Evolutionary conservation across 2,329 filamentous ascomycete species (phyloP), one percentile per base, ranked within the genome.

Genomic region (Albifimbria verrucaria): DNA sequence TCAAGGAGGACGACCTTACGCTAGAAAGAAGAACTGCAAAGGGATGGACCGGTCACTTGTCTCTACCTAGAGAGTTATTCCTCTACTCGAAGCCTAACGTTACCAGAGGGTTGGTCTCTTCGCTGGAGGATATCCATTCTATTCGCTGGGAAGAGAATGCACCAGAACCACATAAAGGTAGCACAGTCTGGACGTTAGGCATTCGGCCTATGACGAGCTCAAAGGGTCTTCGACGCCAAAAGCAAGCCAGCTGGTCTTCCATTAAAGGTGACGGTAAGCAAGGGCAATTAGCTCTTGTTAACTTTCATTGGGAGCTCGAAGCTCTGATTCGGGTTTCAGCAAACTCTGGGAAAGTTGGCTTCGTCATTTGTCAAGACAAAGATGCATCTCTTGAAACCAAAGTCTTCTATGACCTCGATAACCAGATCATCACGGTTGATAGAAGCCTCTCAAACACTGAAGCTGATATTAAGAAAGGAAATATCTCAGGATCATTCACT

Each of bases 1-100:
- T 81, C 32, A 73, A 70, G 1, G 77, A 81, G 57, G 77, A 81
- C 12, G 75, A 79, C 49, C 57, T 80, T 3, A 69, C 75, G 1
- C 66, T 77, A 52, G 56, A 64, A 3, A 57, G 72, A 15, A 72
- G 76, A 3, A 67, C 74, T 52, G 59, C 64, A 1, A 76, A 80
- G 57, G 75, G 74, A 11, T 81, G 77, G 76, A 79, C 73, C 20
- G 77, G 78, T 2, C 60, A 73, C 52, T 63, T 80, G 9, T 77
- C 77, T 1, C 55, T 80, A 5, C 77, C 77, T 1, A 65, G 77
- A 17, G 71, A 73, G 20, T 54, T 79, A 1, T 63, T 63, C n/a
- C 54, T 80, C n/a, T 64, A 66, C 53, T 72, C 70, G 0, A 53
- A 73, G 2, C 55, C 60, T 4, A 59, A 69, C 11, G 72, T 79